phyloP scores from a whole-genome alignment of 2,329 filamentous ascomycete genomes.

The Stemphylium vesicarium region DNA sequence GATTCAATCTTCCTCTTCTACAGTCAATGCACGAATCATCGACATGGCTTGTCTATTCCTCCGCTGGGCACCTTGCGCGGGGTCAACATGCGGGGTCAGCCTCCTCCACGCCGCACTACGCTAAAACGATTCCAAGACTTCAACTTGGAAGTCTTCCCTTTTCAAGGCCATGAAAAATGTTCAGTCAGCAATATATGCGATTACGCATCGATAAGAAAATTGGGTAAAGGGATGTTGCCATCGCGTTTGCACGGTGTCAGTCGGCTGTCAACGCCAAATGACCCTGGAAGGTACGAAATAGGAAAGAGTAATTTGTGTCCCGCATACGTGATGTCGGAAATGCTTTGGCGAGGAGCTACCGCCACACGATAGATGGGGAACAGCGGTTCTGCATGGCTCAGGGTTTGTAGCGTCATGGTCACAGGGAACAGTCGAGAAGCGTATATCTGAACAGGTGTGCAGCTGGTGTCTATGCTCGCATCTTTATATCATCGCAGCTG shows the following conservation, averaged over 20 bases:
- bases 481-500: not conserved
- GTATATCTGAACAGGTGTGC: conserved; percentile 25
- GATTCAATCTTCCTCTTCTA: conserved; percentile 3
- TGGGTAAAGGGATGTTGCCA: not conserved
- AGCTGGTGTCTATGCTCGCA: conserved; percentile 3
- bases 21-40: not conserved
- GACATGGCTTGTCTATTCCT: conserved; percentile 5
- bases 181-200: not conserved
- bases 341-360: conserved; percentile 34
- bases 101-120: conserved; percentile 16
- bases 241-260: not conserved
- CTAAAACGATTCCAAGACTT: conserved; percentile 21
- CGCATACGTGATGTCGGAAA: conserved; percentile 36
- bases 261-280: no score
- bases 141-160: not conserved
- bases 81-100: conserved; percentile 26
- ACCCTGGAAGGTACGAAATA: no score
- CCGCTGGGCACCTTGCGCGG: conserved; percentile 7
- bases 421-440: conserved; percentile 22
- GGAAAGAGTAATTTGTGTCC: conserved; percentile 17
- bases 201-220: not conserved
- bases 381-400: conserved; percentile 12
- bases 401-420: conserved; percentile 21
- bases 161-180: not conserved
- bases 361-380: conserved; percentile 9